phyloP scores from a whole-genome alignment of 2,329 filamentous ascomycete species.

The Teratosphaeria epicoccoides region DNA sequence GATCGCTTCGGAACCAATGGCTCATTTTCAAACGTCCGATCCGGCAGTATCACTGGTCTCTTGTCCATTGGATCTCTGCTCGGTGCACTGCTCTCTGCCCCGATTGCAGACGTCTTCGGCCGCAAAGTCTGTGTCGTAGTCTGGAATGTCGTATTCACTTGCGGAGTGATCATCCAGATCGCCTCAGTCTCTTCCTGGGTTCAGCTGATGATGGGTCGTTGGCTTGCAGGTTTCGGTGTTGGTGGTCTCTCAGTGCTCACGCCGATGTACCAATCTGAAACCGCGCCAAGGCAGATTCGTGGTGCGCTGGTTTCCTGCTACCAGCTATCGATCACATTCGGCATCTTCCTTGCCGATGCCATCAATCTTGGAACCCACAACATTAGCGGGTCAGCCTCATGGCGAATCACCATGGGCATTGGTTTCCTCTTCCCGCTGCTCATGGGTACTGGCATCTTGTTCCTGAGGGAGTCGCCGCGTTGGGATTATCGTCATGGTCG shows the following conservation, averaged over 20 bases:
- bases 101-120: constrained; percentile 51
- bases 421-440: constrained; percentile 47
- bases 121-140: constrained; percentile 52
- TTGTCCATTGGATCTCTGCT: constrained; percentile 49
- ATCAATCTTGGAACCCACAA: constrained; percentile 52
- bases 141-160: constrained; percentile 51
- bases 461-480: constrained; percentile 47
- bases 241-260: constrained; percentile 54
- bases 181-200: constrained; percentile 46
- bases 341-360: constrained; percentile 45
- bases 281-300: constrained; percentile 52
- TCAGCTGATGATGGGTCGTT: constrained; percentile 54
- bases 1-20: constrained; percentile 42
- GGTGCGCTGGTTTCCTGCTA: constrained; percentile 54
- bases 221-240: constrained; percentile 56
- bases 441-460: constrained; percentile 43
- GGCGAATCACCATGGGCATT: constrained; percentile 54
- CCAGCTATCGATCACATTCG: constrained; percentile 59
- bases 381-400: constrained; percentile 40
- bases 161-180: constrained; percentile 58
- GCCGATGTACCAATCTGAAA: constrained; percentile 60
- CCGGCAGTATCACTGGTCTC: constrained; percentile 55
- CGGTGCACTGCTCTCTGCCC: constrained; percentile 48
- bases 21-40: constrained; percentile 47
- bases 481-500: constrained; percentile 48